Evolutionary conservation across 2,329 filamentous ascomycete species (phyloP), one percentile per base, ranked within the genome.

Genomic region (Sphaerulina musiva): DNA sequence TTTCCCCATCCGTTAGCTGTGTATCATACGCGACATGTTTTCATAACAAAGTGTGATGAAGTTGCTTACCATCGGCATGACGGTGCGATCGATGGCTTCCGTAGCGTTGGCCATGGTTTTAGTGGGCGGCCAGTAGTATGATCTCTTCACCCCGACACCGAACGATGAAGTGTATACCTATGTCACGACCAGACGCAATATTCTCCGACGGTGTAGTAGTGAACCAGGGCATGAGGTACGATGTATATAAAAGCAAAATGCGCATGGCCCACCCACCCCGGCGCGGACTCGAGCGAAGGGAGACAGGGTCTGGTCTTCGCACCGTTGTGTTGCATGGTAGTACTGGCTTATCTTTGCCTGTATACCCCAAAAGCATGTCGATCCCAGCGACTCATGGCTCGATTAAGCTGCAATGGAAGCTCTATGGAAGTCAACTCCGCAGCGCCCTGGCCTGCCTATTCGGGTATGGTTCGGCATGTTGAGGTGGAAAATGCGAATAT

Each of bases 31-130:
- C 23, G 44, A 32, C 23, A 40, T 12, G 10, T 7, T 6, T 20
- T 20, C 20, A 20, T 20, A 20, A 20, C 12, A 10, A 29, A 7
- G 17, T 45, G 39, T 20, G 31, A 32, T 12, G n/a, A 6, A 4
- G 20, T 20, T 9, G 32, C 64, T 38, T 52, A 66, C 64, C 64
- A 67, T 60, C 11, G 66, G 65, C 53, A 67, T 59, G 56, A 69
- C 61, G n/a, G 64, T 59, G 50, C 64, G 62, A 56, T 70, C 67
- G 36, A 69, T 54, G 43, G 62, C 61, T 59, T 71, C 68, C 43
- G 66, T 64, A 44, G 65, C 61, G 57, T 59, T 60, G 39, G 60
- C 59, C 62, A 65, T 66, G 48, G 14, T 20, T 20, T 59, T 36
- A 42, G 36, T 40, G 7, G 31, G 36, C 12, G 29, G 26, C 26